Conservation (phyloP, 768 basidiomycete genomes). For the Lentinula sp. region DNA sequence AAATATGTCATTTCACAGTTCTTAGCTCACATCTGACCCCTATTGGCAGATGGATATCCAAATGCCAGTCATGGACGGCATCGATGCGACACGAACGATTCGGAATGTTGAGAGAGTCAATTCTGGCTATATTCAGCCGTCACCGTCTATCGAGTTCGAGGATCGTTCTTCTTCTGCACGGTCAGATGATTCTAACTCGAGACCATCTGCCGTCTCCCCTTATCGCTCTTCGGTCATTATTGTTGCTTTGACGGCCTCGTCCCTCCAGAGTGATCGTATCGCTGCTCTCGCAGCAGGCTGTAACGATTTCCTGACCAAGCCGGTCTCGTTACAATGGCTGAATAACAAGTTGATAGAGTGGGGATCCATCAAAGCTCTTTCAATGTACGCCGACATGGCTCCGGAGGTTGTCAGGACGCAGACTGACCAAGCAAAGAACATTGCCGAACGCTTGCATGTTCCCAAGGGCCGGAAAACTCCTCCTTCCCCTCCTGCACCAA, state of each 20-base stretch:
- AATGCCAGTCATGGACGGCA: constrained; percentile 98
- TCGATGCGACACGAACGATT: constrained; percentile 95
- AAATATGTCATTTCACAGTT: constrained; percentile 22
- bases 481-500: constrained; percentile 14
- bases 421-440: constrained; percentile 32
- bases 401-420: constrained; percentile 44
- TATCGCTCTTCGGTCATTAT: constrained; percentile 96
- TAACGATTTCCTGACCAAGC: constrained; percentile 98
- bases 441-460: constrained; percentile 43
- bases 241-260: constrained; percentile 96
- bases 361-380: constrained; percentile 94
- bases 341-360: constrained; percentile 99
- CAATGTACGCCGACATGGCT: constrained; percentile 85
- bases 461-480: constrained; percentile 27
- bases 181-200: constrained; percentile 44
- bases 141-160: constrained; percentile 51
- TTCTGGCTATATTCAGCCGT: constrained; percentile 34
- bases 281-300: constrained; percentile 97
- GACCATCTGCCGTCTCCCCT: constrained; percentile 51
- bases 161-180: constrained; percentile 33
- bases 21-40: background rate
- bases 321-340: constrained; percentile 91
- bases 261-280: constrained; percentile 91
- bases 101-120: constrained; percentile 72
- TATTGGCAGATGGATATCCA: constrained; percentile 93